Percentiles rank a stretch among this genome's conserved stretches.
Conservation (phyloP, 768 basidiomycete species). For the Podaxis sp. region DNA sequence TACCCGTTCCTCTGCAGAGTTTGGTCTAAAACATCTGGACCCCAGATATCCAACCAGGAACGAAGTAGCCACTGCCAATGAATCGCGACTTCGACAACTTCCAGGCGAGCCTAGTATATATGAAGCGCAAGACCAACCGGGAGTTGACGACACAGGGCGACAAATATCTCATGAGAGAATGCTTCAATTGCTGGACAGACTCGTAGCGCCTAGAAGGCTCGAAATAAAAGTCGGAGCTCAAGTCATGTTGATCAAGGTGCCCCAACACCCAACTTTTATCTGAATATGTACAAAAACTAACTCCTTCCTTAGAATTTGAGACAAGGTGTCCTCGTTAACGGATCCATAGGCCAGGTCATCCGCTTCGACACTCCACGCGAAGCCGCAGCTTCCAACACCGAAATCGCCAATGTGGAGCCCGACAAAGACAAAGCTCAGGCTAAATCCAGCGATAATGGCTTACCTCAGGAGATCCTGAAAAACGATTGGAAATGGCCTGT, state of each 20-base stretch:
- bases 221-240: constrained; percentile 73
- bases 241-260: constrained; percentile 79
- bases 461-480: constrained; percentile 2
- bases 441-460: neutral
- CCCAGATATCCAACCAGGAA: constrained; percentile 63
- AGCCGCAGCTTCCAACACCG: constrained; percentile 34
- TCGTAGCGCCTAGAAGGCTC: constrained; percentile 51
- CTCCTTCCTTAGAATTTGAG: constrained; percentile 51
- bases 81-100: constrained; percentile 43
- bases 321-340: constrained; percentile 71
- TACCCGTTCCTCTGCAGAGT: neutral
- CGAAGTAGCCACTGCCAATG: constrained; percentile 75
- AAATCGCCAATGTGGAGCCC: constrained; percentile 30
- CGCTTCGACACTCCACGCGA: constrained; percentile 44
- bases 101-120: constrained; percentile 37
- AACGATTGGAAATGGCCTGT: constrained; percentile 46
- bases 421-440: neutral
- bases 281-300: neutral
- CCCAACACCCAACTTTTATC: neutral
- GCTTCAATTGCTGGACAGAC: constrained; percentile 49
- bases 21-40: neutral
- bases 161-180: constrained; percentile 34
- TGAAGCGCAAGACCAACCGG: constrained; percentile 42
- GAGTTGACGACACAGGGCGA: constrained; percentile 42
- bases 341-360: constrained; percentile 58